Base-by-base conservation (phyloP, 352 stramenopile genomes). In the Phytopythium chamaehyphon region DNA sequence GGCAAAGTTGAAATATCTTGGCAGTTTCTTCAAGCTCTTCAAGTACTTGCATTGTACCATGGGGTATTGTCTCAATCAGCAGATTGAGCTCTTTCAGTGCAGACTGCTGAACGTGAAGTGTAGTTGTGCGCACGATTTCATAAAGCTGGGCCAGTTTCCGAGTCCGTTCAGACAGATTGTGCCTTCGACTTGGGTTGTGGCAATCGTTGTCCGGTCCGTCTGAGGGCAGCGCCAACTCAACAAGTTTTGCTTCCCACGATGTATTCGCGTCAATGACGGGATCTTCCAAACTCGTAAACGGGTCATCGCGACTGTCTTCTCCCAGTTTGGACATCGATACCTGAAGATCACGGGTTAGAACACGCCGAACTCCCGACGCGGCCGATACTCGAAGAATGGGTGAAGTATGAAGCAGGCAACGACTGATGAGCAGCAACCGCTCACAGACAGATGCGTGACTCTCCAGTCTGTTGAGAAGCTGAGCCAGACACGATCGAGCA, bases 361-460 rank as follows among this genome's bases (percentile, higher is more conserved):
- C 26, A 14, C 40, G 49, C 31, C 76, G 35, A 47, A 85, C 26
- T 7, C 66, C 69, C 16, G 69, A 79, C 0, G 71, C 58, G 12
- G 76, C 76, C 4, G 73, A 62, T 50, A 66, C 76, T 4, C 76
- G 71, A 36, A 87, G 64, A 43, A 76, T 78, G 2, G 62, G 48
- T 0, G 71, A 83, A 26, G 63, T 42, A 42, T 87, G 76, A 19
- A 87, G 55, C 46, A 85, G 54, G 18, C 73, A 85, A 5, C 76
- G 71, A 38, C 56, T 53, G 26, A 83, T 71, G 28, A 82, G 55
- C 23, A 82, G 18, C 18, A 62, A 12, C 14, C 58, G 61, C 6
- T 51, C 52, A 22, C 47, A 28, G 6, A 59, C 40, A 0, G 63
- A 35, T 12, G 69, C 19, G 10, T 39, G 35, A 18, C 46, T 49